A percentile compares a stretch with the other conserved stretches of the same genome.
phyloP scores from a whole-genome alignment of 2,329 filamentous ascomycete species.

The Penicillium sp. region DNA sequence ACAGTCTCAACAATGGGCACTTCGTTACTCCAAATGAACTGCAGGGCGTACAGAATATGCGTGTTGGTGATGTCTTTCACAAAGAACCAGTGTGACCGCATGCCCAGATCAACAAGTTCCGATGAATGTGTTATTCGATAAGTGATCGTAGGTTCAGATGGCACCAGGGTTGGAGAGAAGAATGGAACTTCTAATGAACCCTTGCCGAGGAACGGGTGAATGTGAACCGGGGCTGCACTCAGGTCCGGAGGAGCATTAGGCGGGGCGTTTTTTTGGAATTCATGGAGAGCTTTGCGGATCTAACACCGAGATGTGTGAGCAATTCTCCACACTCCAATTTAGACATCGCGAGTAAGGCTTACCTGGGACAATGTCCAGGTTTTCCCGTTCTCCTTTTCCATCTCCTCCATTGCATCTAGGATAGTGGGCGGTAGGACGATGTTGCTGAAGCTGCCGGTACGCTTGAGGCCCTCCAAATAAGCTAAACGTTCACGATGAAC shows the following conservation, averaged over 20 bases:
- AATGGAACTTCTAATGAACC: background rate
- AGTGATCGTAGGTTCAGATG: slow-evolving; percentile 1
- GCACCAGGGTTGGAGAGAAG: slow-evolving; percentile 1
- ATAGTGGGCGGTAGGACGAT: slow-evolving; percentile 14
- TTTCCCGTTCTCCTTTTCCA: slow-evolving; percentile 4
- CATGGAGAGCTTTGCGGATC: slow-evolving; percentile 6
- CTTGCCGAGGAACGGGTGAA: slow-evolving; percentile 1
- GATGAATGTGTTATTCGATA: slow-evolving; percentile 20
- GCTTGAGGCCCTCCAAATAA: slow-evolving; percentile 12
- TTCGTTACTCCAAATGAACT: slow-evolving; percentile 17
- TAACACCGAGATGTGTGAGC: background rate
- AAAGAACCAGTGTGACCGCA: slow-evolving; percentile 19
- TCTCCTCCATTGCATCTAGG: slow-evolving; percentile 11
- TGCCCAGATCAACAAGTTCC: slow-evolving; percentile 13
- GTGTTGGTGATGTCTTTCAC: slow-evolving; percentile 20
- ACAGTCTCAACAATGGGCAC: slow-evolving; percentile 16
- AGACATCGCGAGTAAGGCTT: background rate
- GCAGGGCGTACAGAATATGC: slow-evolving; percentile 17
- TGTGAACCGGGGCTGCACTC: background rate
- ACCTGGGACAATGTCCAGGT: slow-evolving; percentile 14
- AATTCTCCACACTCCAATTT: too few species aligned
- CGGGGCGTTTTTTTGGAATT: background rate
- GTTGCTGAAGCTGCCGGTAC: slow-evolving; percentile 12
- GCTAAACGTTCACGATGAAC: slow-evolving; percentile 16
- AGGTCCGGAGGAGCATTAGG: background rate